Evolutionary conservation across 164 flowering plant species (phyloP).

Genomic region (Nymphaea colorata): DNA sequence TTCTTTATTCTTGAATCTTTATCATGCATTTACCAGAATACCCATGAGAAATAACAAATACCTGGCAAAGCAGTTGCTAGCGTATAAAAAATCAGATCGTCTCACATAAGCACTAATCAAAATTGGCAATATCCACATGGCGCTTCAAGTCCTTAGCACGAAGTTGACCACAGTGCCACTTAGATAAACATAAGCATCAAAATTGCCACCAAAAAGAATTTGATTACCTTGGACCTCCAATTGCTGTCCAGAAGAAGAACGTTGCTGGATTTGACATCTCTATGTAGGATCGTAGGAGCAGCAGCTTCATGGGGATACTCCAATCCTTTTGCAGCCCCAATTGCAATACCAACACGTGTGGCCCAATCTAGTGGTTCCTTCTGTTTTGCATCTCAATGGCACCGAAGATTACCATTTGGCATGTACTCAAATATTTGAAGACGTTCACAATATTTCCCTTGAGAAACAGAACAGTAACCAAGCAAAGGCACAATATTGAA

Average conservation of each 20-base stretch:
- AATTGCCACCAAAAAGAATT: neutral
- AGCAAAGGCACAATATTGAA: constrained; percentile 88
- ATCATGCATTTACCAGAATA: neutral
- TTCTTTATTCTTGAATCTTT: neutral
- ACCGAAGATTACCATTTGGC: constrained; percentile 81
- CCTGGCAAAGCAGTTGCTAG: neutral
- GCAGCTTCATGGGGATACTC: constrained; percentile 99
- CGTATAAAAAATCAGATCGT: neutral
- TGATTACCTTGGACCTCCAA: constrained; percentile 69
- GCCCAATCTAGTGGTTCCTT: constrained; percentile 60
- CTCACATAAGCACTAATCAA: neutral
- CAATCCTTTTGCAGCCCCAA: constrained; percentile 95
- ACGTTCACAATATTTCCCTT: constrained; percentile 63
- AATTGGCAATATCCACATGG: neutral
- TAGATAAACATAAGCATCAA: no score
- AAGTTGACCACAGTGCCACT: no score
- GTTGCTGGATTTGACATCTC: constrained; percentile 96
- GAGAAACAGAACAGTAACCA: constrained; percentile 79
- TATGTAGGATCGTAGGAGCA: constrained; percentile 89
- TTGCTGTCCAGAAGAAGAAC: constrained; percentile 79
- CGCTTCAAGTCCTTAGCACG: neutral
- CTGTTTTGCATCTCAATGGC: constrained; percentile 49
- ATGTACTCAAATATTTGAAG: constrained; percentile 80
- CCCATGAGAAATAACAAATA: neutral
- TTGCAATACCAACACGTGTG: constrained; percentile 73